These are phyloP conservation scores for Vigna hirtella DNA, from an alignment of 306 rosid genomes.

Conservation along the genomic window DNA sequence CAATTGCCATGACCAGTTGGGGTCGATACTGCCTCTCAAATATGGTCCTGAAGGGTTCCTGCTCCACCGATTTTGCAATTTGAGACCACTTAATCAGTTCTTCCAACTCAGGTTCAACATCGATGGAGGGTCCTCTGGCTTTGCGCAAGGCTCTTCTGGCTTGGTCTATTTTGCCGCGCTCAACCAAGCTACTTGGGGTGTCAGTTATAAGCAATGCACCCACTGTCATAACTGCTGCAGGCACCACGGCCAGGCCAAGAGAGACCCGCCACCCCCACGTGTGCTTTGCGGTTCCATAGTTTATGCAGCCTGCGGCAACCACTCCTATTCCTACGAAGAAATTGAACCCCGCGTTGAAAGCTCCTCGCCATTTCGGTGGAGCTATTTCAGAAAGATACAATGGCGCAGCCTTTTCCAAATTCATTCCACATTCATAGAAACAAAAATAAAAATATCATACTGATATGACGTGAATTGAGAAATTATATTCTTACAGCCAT, in stretches of 20 bases:
- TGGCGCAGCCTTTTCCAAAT: conserved; percentile 63
- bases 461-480: neutral
- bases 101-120: conserved; percentile 59
- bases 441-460: too few species aligned
- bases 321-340: conserved; percentile 71
- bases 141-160: conserved; percentile 59
- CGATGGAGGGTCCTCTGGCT: conserved; percentile 54
- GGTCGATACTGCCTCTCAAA: conserved; percentile 66
- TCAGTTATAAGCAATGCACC: conserved; percentile 64
- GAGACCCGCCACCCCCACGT: conserved; percentile 79
- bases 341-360: conserved; percentile 67
- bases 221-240: conserved; percentile 55
- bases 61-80: conserved; percentile 42
- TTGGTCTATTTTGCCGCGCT: conserved; percentile 61
- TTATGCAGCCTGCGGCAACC: conserved; percentile 63
- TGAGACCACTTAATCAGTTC: conserved; percentile 52
- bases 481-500: neutral
- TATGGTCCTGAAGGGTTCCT: conserved; percentile 63
- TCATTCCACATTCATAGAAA: neutral
- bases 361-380: conserved; percentile 81
- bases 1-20: conserved; percentile 64
- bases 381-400: conserved; percentile 80
- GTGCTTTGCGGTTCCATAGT: conserved; percentile 60
- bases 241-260: conserved; percentile 71
- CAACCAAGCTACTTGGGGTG: conserved; percentile 70